Conservation (phyloP, 768 basidiomycete species). For the Termitomyces titanicus region DNA sequence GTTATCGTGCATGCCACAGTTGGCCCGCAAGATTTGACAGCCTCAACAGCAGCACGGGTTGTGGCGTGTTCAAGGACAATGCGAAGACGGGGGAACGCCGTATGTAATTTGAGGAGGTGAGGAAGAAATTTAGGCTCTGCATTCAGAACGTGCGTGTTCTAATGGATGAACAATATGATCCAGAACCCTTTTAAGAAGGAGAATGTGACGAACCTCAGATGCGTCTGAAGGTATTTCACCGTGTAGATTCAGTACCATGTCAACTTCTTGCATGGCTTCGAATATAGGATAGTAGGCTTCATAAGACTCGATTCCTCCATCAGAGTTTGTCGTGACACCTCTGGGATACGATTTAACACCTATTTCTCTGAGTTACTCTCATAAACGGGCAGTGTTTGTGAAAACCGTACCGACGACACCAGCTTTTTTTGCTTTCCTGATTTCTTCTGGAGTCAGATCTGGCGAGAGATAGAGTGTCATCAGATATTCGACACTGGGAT, state of each 20-base stretch:
- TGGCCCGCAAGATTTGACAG: slow-evolving; percentile 70
- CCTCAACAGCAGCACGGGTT: slow-evolving; percentile 84
- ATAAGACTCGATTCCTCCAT: slow-evolving; percentile 95
- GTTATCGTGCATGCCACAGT: slow-evolving; percentile 97
- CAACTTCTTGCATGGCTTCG: slow-evolving; percentile 87
- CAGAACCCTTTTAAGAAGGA: neutral
- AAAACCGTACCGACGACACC: slow-evolving; percentile 65
- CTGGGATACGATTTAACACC: slow-evolving; percentile 96
- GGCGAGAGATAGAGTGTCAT: slow-evolving; percentile 97
- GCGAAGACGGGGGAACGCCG: slow-evolving; percentile 80
- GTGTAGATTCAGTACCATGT: slow-evolving; percentile 94
- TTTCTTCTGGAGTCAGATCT: slow-evolving; percentile 85
- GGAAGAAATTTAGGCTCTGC: slow-evolving; percentile 89
- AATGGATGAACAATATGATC: neutral
- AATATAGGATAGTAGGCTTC: slow-evolving; percentile 92
- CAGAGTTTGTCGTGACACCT: slow-evolving; percentile 96
- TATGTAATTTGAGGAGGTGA: slow-evolving; percentile 79
- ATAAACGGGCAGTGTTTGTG: slow-evolving; percentile 8
- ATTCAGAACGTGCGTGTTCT: slow-evolving; percentile 93
- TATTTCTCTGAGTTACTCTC: slow-evolving; percentile 10
- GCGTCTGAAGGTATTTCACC: slow-evolving; percentile 95
- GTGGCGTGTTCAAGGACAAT: slow-evolving; percentile 98
- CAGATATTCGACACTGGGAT: slow-evolving; percentile 78
- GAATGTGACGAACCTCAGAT: slow-evolving; percentile 38
- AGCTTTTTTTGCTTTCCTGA: slow-evolving; percentile 79